These are phyloP conservation scores for Neonectria sp. DNA, from an alignment of 2,329 filamentous ascomycete genomes.

Conservation along the genomic window DNA sequence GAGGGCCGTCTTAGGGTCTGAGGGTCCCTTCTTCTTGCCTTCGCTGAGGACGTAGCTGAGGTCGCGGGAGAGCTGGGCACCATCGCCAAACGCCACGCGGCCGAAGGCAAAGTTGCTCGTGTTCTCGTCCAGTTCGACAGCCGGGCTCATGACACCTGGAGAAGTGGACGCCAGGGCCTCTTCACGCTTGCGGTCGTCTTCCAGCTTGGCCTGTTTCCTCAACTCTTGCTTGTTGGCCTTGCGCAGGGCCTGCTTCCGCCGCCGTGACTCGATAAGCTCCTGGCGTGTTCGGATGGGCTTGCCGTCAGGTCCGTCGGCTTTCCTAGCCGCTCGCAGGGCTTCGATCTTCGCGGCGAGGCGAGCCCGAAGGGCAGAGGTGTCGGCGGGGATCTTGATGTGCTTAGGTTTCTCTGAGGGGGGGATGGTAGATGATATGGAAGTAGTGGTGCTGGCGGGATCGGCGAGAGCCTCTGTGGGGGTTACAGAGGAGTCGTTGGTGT, in stretches of 20 bases:
- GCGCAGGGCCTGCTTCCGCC: conserved; percentile 88
- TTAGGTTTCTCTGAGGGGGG: conserved; percentile 74
- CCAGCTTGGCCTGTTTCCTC: conserved; percentile 81
- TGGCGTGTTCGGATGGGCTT: conserved; percentile 85
- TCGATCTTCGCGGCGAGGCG: conserved; percentile 89
- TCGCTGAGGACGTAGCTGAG: conserved; percentile 70
- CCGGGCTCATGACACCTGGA: conserved; percentile 71
- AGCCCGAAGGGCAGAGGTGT: conserved; percentile 82
- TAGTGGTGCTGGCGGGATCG: conserved; percentile 71
- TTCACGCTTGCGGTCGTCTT: conserved; percentile 79
- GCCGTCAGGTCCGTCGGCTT: conserved; percentile 88
- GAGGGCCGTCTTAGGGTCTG: conserved; percentile 89
- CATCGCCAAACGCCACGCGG: conserved; percentile 91
- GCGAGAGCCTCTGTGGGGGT: conserved; percentile 54
- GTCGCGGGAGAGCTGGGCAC: conserved; percentile 82
- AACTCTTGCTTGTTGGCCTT: conserved; percentile 92
- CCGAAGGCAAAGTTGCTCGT: conserved; percentile 88
- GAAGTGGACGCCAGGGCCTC: conserved; percentile 75
- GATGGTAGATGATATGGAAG: conserved; percentile 78
- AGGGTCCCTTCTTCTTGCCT: conserved; percentile 83
- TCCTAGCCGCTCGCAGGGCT: conserved; percentile 85
- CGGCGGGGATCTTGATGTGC: conserved; percentile 76
- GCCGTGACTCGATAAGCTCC: conserved; percentile 90
- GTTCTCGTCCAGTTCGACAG: conserved; percentile 66
- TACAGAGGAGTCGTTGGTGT: conserved; percentile 63